Evolutionary conservation across 768 basidiomycete species (phyloP).

Genomic region (Agaricus subrufescens): DNA sequence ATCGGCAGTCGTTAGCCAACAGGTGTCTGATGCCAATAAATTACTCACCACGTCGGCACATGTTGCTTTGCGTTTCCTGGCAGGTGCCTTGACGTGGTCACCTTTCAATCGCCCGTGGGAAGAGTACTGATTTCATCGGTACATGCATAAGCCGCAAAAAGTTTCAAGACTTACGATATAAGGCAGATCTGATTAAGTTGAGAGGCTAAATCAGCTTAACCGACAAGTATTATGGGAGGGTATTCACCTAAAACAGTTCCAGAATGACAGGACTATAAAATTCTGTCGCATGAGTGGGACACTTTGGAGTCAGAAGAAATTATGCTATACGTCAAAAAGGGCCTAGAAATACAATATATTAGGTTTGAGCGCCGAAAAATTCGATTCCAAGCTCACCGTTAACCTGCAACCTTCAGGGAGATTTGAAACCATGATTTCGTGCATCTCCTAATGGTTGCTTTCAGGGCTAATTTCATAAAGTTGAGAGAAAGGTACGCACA

Average conservation of each 20-base stretch:
- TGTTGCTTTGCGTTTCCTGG: constrained; percentile 42
- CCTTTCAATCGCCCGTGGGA: constrained; percentile 51
- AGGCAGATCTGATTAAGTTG: constrained; percentile 34
- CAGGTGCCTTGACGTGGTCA: constrained; percentile 28
- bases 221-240: background rate
- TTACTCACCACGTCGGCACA: constrained; percentile 65
- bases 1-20: background rate
- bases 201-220: background rate
- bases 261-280: constrained; percentile 44
- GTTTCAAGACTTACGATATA: constrained; percentile 34
- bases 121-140: constrained; percentile 40
- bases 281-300: background rate
- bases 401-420: constrained; percentile 46
- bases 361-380: background rate
- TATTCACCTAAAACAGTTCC: constrained; percentile 46
- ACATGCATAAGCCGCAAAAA: background rate
- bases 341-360: constrained; percentile 26
- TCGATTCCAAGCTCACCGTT: constrained; percentile 31
- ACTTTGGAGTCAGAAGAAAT: background rate
- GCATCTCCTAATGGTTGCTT: constrained; percentile 34
- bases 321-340: constrained; percentile 42
- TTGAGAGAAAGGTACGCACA: constrained; percentile 24
- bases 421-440: constrained; percentile 42
- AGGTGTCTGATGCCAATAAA: background rate
- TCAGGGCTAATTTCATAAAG: background rate